Percentiles rank a stretch among this genome's conserved stretches.
These are phyloP conservation scores for Mycena maculata DNA, from an alignment of 768 basidiomycete species.

Conservation along the genomic window DNA sequence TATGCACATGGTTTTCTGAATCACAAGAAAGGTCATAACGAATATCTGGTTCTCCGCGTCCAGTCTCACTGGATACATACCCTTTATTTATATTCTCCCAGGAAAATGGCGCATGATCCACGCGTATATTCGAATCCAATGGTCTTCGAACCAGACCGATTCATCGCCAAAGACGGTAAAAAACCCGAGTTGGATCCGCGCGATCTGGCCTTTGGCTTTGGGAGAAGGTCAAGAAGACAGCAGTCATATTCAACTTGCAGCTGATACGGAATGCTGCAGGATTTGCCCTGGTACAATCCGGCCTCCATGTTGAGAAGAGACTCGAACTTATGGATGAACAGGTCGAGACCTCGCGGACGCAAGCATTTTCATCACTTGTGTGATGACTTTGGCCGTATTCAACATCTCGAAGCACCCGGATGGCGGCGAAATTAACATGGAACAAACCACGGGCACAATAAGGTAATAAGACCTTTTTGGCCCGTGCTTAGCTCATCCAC, in stretches of 20 bases:
- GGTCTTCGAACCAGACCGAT: constrained; percentile 60
- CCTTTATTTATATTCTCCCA: constrained; percentile 10
- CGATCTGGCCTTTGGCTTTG: constrained; percentile 64
- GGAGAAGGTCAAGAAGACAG: constrained; percentile 51
- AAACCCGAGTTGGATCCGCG: constrained; percentile 57
- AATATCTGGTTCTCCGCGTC: constrained; percentile 46
- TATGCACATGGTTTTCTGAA: neutral
- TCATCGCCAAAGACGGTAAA: constrained; percentile 51
- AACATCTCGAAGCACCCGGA: constrained; percentile 47
- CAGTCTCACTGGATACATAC: neutral
- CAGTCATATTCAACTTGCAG: neutral
- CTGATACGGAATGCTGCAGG: constrained; percentile 30
- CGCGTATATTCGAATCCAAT: constrained; percentile 55
- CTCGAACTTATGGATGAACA: constrained; percentile 18
- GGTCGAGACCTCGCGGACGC: constrained; percentile 54
- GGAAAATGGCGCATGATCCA: constrained; percentile 59
- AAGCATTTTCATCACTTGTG: constrained; percentile 54
- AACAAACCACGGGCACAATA: constrained; percentile 59
- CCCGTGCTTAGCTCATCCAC: neutral
- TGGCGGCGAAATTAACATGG: constrained; percentile 49
- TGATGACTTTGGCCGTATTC: constrained; percentile 57
- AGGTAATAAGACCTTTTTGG: constrained; percentile 45
- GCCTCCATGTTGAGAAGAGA: constrained; percentile 18
- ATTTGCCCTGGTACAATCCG: constrained; percentile 48
- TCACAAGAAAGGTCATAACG: constrained; percentile 35